Evolutionary conservation across 305 asterid species (phyloP), one percentile per base, ranked within the genome.

Genomic region (Stenogyne calaminthoides): DNA sequence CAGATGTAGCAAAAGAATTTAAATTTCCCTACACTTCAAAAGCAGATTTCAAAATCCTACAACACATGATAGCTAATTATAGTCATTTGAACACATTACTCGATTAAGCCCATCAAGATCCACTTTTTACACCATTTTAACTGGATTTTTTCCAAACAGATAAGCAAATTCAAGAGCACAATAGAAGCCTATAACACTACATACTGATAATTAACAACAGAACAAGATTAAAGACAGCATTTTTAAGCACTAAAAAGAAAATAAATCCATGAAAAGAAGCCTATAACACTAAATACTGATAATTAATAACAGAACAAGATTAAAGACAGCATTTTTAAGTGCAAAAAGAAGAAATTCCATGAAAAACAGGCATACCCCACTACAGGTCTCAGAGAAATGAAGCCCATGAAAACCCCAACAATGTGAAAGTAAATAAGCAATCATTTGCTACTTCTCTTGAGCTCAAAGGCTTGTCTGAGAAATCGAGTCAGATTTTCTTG

Each of bases 341-440:
- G 81, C 6, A 58, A 19, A 75, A 75, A 67, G 81, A 63, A 77
- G 9, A 67, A 70, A 67, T 79, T 57, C 73, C 58, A 69, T 34
- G 64, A 74, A n/a, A 70, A 80, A 78, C 32, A 69, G 71, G 3
- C 92, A 80, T 84, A 84, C 89, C 95, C 88, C 94, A 85, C 88
- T 83, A 72, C 79, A 84, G 95, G 86, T 86, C 93, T 83, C 85
- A 86, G 76, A 78, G 87, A 81, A 88, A 85, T 84, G 83, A 82
- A 84, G 80, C 85, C 69, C 77, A 81, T 81, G 81, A 70, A 77
- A 85, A 76, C 70, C 76, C 83, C 83, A 83, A 74, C 74, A 83
- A 82, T 80, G 60, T 69, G 77, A 75, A 60, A 70, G 72, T 36
- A 76, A 58, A 76, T 34, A 64, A 76, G 80, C 78, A 91, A 88